Conservation (phyloP, 1,284 basidiomycete genomes). For the Fomitopsis pinicola region DNA sequence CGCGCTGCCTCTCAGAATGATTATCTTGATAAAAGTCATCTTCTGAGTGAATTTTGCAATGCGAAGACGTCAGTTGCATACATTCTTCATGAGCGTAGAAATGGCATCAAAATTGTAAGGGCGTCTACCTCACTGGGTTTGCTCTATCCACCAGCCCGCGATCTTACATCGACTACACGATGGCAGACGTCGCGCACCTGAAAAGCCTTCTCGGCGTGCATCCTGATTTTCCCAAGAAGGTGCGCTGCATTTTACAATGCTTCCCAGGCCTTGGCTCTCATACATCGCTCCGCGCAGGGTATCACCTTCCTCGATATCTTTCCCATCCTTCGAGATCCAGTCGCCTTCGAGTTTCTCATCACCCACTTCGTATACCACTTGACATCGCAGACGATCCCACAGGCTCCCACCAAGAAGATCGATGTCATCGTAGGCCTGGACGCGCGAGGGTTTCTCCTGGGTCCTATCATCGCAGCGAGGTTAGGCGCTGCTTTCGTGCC, state of each 20-base stretch:
- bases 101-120: background rate
- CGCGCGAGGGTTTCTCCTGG: slow-evolving; percentile 94
- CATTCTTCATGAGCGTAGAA: background rate
- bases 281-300: slow-evolving; percentile 43
- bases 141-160: background rate
- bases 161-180: slow-evolving; percentile 24
- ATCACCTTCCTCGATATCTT: slow-evolving; percentile 88
- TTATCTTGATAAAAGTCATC: no score
- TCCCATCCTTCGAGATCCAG: slow-evolving; percentile 80
- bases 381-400: slow-evolving; percentile 70
- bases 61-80: no score
- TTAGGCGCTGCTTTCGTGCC: slow-evolving; percentile 96
- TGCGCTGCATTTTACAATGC: slow-evolving; percentile 24
- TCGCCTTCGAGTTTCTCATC: slow-evolving; percentile 87
- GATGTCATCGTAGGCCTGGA: slow-evolving; percentile 96
- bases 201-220: slow-evolving; percentile 65
- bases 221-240: slow-evolving; percentile 88
- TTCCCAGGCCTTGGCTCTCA: background rate
- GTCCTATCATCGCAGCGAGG: slow-evolving; percentile 88
- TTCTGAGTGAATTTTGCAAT: no score
- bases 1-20: no score
- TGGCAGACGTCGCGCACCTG: slow-evolving; percentile 79
- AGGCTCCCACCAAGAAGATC: slow-evolving; percentile 64
- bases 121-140: no score
- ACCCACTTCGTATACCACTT: slow-evolving; percentile 89